Conservation (phyloP, 768 basidiomycete genomes). For the Psilocybe tampanensis region DNA sequence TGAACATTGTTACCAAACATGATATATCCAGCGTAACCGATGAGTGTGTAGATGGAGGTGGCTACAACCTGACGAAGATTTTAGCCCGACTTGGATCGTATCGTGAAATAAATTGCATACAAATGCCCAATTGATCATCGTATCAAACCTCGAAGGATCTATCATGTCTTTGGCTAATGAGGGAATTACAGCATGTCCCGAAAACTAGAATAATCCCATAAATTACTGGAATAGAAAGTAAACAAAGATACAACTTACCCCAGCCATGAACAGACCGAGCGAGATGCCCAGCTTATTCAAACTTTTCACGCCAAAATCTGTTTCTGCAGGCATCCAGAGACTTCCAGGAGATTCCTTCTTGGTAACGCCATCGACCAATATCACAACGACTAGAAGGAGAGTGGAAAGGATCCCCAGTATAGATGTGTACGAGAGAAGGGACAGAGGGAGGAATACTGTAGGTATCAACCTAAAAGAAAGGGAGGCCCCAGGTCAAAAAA, state of each 20-base stretch:
- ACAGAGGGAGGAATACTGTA: conserved; percentile 83
- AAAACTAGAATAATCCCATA: conserved; percentile 52
- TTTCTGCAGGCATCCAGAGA: conserved; percentile 74
- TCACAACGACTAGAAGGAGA: conserved; percentile 69
- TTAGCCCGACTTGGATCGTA: too few relatives aligned
- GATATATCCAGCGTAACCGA: conserved; percentile 82
- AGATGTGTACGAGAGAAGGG: conserved; percentile 86
- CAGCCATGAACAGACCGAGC: conserved; percentile 91
- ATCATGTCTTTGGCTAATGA: conserved; percentile 89
- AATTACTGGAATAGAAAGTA: background rate
- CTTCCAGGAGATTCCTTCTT: conserved; percentile 79
- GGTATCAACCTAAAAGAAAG: conserved; percentile 65
- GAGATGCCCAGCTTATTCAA: conserved; percentile 69
- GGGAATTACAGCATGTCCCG: conserved; percentile 92
- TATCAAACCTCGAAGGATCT: conserved; percentile 77
- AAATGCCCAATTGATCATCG: conserved; percentile 87
- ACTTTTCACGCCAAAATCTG: conserved; percentile 55
- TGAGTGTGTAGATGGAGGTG: conserved; percentile 62
- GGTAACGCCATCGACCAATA: conserved; percentile 81
- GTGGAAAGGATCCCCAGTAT: conserved; percentile 84
- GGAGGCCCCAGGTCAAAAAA: conserved; percentile 4
- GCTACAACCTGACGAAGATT: conserved; percentile 50
- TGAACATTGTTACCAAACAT: conserved; percentile 87
- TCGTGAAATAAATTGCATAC: conserved; percentile 42
- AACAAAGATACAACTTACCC: conserved; percentile 47